Percentiles rank a stretch among this genome's conserved stretches.
These are phyloP conservation scores for Globisporangium cystogenes DNA, from an alignment of 352 stramenopile genomes.

Conservation along the genomic window DNA sequence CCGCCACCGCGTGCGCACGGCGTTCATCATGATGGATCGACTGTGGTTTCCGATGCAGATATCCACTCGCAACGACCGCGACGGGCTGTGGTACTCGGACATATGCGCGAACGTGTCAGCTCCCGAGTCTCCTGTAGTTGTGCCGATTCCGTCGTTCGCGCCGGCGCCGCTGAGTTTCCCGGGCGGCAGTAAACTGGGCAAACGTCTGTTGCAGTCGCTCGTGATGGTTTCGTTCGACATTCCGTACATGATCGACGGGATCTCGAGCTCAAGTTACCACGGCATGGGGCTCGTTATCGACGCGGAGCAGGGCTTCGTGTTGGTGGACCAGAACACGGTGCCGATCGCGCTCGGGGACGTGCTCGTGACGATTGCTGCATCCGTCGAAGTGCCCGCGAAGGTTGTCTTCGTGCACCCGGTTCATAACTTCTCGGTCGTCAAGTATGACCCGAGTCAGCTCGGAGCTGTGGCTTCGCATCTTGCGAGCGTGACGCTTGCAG, in stretches of 20 bases:
- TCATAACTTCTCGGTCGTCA: conserved; percentile 89
- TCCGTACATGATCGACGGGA: conserved; percentile 90
- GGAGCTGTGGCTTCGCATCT: conserved; percentile 59
- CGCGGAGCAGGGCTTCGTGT: conserved; percentile 73
- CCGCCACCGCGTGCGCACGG: conserved; percentile 75
- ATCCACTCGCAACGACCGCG: conserved; percentile 61
- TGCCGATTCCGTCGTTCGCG: conserved; percentile 40
- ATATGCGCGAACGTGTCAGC: conserved; percentile 21
- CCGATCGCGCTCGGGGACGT: conserved; percentile 84
- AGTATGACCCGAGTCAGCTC: conserved; percentile 80
- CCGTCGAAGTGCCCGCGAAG: conserved; percentile 80
- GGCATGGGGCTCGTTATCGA: conserved; percentile 89
- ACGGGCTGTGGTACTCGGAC: conserved; percentile 65
- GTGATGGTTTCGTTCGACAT: conserved; percentile 92
- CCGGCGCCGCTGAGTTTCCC: conserved; percentile 65
- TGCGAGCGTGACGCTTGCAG: conserved; percentile 48
- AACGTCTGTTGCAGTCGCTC: conserved; percentile 71
- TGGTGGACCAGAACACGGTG: conserved; percentile 92
- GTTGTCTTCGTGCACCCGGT: conserved; percentile 91
- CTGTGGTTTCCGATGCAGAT: conserved; percentile 88
- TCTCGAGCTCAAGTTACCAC: conserved; percentile 86
- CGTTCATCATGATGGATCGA: conserved; percentile 87
- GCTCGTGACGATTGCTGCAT: conserved; percentile 85
- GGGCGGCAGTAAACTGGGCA: conserved; percentile 53
- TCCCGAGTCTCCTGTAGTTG: conserved; percentile 8